Conservation (phyloP, 2,329 filamentous ascomycete species). For the Talaromyces amestolkiae region DNA sequence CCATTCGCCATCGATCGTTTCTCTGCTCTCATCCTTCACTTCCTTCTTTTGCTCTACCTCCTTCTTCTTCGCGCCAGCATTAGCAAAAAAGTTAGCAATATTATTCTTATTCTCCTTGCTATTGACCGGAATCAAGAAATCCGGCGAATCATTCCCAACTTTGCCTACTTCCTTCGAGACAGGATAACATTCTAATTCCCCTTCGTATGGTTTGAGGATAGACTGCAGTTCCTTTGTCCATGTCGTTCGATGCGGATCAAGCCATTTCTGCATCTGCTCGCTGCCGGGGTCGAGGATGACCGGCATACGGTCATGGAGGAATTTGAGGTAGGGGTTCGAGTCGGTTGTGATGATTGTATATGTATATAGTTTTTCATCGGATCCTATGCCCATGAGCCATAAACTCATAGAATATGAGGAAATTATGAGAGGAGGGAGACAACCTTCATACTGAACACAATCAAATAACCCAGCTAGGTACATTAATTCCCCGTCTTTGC, state of each 20-base stretch:
- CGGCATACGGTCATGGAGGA: conserved; percentile 93
- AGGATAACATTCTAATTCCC: conserved; percentile 78
- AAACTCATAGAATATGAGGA: neutral
- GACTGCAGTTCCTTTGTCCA: conserved; percentile 79
- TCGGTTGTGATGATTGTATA: conserved; percentile 93
- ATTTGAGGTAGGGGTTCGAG: conserved; percentile 76
- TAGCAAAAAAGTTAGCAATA: conserved; percentile 89
- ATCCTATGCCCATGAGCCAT: conserved; percentile 41
- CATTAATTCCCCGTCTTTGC: conserved; percentile 80
- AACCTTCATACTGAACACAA: conserved; percentile 75
- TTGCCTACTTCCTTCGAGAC: conserved; percentile 90
- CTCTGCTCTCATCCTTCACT: conserved; percentile 26
- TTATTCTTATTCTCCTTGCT: conserved; percentile 88
- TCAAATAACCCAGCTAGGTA: conserved; percentile 93
- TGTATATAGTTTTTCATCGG: conserved; percentile 71
- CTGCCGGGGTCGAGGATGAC: conserved; percentile 80
- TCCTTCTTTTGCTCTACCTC: conserved; percentile 19
- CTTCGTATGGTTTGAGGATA: conserved; percentile 73
- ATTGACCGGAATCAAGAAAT: conserved; percentile 77
- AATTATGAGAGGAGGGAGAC: neutral
- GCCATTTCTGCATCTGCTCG: conserved; percentile 68
- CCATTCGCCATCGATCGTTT: conserved; percentile 45
- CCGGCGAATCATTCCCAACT: conserved; percentile 84
- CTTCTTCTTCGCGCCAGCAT: conserved; percentile 44
- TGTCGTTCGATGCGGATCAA: conserved; percentile 67